Evolutionary conservation across 169 alveolate species (phyloP).

Genomic region (Cryptosporidium andersoni): DNA sequence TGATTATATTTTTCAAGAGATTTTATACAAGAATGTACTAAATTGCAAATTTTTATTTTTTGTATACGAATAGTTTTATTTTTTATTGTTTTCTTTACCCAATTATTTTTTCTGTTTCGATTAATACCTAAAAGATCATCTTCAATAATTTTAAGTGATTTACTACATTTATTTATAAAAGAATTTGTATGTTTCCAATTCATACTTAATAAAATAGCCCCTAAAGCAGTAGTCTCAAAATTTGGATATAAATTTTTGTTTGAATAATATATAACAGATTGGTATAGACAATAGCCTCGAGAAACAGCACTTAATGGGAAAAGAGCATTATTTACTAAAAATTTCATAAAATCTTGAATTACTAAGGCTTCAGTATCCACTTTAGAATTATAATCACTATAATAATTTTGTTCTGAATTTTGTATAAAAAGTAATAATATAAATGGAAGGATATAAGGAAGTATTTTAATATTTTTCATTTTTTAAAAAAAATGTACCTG

Average conservation of each 20-base stretch:
- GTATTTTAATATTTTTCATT: no score
- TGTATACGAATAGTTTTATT: constrained; percentile 1
- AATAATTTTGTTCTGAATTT: no score
- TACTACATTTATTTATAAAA: constrained; percentile 18
- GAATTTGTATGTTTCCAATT: constrained; percentile 44
- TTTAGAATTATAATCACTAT: no score
- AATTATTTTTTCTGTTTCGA: not conserved
- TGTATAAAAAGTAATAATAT: no score
- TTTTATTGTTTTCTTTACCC: not conserved
- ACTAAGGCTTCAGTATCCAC: no score
- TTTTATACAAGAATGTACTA: constrained; percentile 25
- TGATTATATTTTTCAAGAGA: constrained; percentile 16
- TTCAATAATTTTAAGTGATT: constrained; percentile 18
- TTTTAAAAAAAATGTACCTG: no score
- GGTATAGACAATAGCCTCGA: constrained; percentile 47
- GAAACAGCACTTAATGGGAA: constrained; percentile 50
- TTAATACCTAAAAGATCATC: not conserved
- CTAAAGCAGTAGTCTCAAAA: constrained; percentile 22
- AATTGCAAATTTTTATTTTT: constrained; percentile 28
- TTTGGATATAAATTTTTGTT: constrained; percentile 6
- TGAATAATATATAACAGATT: constrained; percentile 3
- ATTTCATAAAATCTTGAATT: constrained; percentile 5
- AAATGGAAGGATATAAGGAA: no score
- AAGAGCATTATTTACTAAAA: constrained; percentile 27
- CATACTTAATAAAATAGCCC: constrained; percentile 24